phyloP scores from a whole-genome alignment of 164 flowering plant genomes.

The Chimonanthus praecox region DNA sequence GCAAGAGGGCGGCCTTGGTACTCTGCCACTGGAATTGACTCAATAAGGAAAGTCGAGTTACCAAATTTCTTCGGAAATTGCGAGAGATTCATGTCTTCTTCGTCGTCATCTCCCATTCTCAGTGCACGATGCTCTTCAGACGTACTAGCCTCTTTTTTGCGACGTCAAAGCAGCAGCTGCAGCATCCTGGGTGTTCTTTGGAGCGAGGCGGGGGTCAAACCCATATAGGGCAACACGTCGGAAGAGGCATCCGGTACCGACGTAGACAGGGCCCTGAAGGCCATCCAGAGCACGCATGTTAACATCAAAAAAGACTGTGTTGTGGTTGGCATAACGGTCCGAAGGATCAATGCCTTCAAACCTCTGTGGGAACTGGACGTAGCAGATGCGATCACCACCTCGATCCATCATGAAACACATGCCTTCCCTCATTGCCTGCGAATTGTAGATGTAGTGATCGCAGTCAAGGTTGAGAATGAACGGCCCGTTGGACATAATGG shows the following conservation, averaged over 20 bases:
- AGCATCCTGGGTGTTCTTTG: conserved; percentile 1
- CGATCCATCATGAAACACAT: conserved; percentile 93
- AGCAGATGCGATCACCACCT: conserved; percentile 75
- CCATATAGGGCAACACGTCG: conserved; percentile 74
- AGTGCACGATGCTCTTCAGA: conserved; percentile 35
- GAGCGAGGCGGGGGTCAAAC: conserved; percentile 62
- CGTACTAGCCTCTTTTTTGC: background rate
- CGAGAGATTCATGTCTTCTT: conserved; percentile 37
- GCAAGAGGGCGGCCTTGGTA: conserved; percentile 76
- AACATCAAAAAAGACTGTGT: conserved; percentile 82
- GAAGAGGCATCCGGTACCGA: conserved; percentile 77
- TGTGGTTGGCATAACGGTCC: conserved; percentile 80
- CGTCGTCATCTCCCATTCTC: conserved; percentile 40
- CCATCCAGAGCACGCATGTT: conserved; percentile 92
- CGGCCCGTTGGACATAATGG: conserved; percentile 70
- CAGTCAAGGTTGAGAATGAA: conserved; percentile 80
- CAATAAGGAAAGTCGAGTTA: conserved; percentile 58
- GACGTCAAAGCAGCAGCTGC: conserved; percentile 30
- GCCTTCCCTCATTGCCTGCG: conserved; percentile 69
- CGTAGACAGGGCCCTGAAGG: conserved; percentile 77
- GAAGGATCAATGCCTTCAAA: conserved; percentile 89
- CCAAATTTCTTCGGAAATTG: conserved; percentile 71
- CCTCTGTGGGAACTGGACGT: conserved; percentile 82
- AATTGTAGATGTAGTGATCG: conserved; percentile 74
- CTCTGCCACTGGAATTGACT: conserved; percentile 65